Evolutionary conservation across 192 early-diverging fungal genomes (phyloP).

Genomic region (Coemansia sp.): DNA sequence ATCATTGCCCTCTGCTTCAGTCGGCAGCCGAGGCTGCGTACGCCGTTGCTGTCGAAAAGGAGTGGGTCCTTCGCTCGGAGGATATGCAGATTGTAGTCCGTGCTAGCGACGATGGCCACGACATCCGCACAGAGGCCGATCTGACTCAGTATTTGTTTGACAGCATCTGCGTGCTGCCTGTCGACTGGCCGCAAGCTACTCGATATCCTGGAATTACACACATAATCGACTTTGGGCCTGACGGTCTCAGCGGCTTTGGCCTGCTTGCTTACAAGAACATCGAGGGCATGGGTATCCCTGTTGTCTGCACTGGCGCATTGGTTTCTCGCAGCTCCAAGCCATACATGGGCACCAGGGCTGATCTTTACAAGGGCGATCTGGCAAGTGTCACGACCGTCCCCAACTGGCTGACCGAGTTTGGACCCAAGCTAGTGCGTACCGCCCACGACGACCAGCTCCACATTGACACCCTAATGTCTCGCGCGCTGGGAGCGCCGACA

Average conservation of each 20-base stretch:
- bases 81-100: constrained; percentile 65
- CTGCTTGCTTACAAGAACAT: constrained; percentile 84
- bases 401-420: constrained; percentile 87
- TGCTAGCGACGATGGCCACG: constrained; percentile 81
- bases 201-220: constrained; percentile 69
- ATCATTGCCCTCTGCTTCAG: constrained; percentile 54
- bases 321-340: constrained; percentile 24
- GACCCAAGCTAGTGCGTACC: constrained; percentile 78
- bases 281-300: constrained; percentile 82
- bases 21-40: not conserved
- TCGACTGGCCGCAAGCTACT: constrained; percentile 66
- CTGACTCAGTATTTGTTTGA: constrained; percentile 71
- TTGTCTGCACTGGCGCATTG: constrained; percentile 36
- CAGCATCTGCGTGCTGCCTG: constrained; percentile 68
- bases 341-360: constrained; percentile 73
- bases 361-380: constrained; percentile 71
- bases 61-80: constrained; percentile 24
- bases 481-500: constrained; percentile 83
- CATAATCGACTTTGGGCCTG: constrained; percentile 94
- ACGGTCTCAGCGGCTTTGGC: constrained; percentile 84
- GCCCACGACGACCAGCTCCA: constrained; percentile 65
- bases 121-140: constrained; percentile 63
- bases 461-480: constrained; percentile 85
- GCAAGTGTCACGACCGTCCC: constrained; percentile 72
- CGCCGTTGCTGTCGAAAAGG: constrained; percentile 20